A percentile compares a stretch with the other conserved stretches of the same genome.
Conservation (phyloP, 2,329 filamentous ascomycete species). For the Phaeosphaeriaceae sp. region DNA sequence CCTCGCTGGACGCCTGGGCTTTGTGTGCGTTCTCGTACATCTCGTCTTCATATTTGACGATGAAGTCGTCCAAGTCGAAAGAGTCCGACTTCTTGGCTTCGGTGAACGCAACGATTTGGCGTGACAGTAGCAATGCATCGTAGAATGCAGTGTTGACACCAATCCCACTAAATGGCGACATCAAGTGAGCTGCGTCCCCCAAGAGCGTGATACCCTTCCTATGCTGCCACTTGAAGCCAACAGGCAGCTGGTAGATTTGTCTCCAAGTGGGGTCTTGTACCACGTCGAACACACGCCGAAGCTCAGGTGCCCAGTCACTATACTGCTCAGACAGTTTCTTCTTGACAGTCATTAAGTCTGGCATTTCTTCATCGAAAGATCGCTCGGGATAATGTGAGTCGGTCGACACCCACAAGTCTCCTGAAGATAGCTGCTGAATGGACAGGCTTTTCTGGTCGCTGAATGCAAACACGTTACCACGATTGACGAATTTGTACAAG, state of each 20-base stretch:
- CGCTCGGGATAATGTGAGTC: slow-evolving; percentile 31
- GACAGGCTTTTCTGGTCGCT: slow-evolving; percentile 35
- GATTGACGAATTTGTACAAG: slow-evolving; percentile 43
- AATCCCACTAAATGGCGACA: slow-evolving; percentile 48
- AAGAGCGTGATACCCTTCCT: slow-evolving; percentile 49
- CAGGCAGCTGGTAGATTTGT: slow-evolving; percentile 51
- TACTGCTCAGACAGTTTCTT: slow-evolving; percentile 28
- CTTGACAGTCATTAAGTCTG: slow-evolving; percentile 25
- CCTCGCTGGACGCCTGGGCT: slow-evolving; percentile 50
- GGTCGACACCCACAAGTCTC: slow-evolving; percentile 34
- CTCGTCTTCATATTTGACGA: slow-evolving; percentile 45
- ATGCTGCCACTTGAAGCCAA: slow-evolving; percentile 49
- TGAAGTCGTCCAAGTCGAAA: slow-evolving; percentile 30
- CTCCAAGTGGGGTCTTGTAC: slow-evolving; percentile 29
- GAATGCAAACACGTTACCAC: slow-evolving; percentile 42
- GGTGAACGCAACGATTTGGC: slow-evolving; percentile 40
- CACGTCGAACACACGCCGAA: slow-evolving; percentile 33
- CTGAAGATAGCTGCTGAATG: slow-evolving; percentile 46
- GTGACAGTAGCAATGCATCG: slow-evolving; percentile 45
- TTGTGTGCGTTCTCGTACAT: slow-evolving; percentile 49
- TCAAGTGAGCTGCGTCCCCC: slow-evolving; percentile 53
- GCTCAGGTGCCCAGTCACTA: slow-evolving; percentile 40
- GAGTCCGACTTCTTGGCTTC: slow-evolving; percentile 4
- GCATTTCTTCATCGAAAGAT: slow-evolving; percentile 31
- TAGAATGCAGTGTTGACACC: slow-evolving; percentile 50